Conservation (phyloP, 352 stramenopile genomes). For the Phytopythium aichiense region DNA sequence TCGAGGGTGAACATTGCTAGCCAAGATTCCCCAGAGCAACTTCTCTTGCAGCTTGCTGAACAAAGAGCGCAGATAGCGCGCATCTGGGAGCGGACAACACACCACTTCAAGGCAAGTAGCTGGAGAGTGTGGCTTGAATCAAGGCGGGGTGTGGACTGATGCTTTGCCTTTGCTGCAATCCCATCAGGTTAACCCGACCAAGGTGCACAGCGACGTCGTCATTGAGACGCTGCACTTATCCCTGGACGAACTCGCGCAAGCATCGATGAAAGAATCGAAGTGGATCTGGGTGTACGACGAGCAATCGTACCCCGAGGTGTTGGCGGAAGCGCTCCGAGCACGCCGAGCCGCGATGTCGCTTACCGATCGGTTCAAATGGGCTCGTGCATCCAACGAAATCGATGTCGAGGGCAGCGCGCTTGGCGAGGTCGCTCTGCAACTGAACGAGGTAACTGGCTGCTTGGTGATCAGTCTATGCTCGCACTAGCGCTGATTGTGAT, state of each 20-base stretch:
- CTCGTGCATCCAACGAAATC: constrained; percentile 28
- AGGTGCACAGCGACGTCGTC: constrained; percentile 29
- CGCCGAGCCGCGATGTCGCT: constrained; percentile 21
- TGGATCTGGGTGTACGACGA: constrained; percentile 15
- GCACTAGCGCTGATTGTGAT: not conserved
- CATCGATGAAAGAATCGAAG: constrained; percentile 11
- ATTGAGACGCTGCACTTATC: constrained; percentile 33
- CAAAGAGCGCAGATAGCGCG: constrained; percentile 12
- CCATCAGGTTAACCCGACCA: constrained; percentile 19
- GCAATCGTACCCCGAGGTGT: constrained; percentile 13
- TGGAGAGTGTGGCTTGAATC: not conserved
- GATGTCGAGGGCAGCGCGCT: constrained; percentile 17
- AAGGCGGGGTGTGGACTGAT: not conserved
- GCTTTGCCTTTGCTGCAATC: not conserved
- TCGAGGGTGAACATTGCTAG: not conserved
- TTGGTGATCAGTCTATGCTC: not conserved
- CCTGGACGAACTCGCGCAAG: constrained; percentile 24
- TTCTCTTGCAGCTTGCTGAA: constrained; percentile 4
- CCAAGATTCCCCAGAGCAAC: not conserved
- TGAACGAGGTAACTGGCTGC: constrained; percentile 18
- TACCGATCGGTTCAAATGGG: constrained; percentile 27
- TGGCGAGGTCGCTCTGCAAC: constrained; percentile 7
- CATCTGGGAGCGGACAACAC: constrained; percentile 23
- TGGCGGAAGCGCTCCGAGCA: constrained; percentile 15
- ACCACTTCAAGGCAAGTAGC: constrained; percentile 12